A percentile compares a stretch with the other conserved stretches of the same genome.
These are phyloP conservation scores for Emmonsiellopsis sp. DNA, from an alignment of 2,329 filamentous ascomycete species.

Conservation along the genomic window DNA sequence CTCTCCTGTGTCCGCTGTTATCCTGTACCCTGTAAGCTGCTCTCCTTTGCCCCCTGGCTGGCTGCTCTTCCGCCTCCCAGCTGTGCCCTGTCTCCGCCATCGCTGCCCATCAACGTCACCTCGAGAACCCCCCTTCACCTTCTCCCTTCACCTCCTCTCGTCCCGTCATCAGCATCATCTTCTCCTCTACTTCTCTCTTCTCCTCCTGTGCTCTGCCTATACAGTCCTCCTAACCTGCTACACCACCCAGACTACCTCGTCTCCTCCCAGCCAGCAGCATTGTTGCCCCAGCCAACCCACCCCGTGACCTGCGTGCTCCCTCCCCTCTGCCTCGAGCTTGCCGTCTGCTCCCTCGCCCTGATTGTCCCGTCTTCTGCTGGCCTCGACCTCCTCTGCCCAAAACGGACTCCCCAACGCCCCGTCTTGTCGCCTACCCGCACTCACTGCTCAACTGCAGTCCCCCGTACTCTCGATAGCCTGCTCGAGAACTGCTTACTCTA, in stretches of 20 bases:
- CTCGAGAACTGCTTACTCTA: constrained; percentile 3
- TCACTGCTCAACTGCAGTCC: constrained; percentile 38
- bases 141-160: constrained; percentile 9
- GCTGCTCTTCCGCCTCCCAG: constrained; percentile 16
- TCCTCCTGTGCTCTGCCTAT: constrained; percentile 13
- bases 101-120: constrained; percentile 24
- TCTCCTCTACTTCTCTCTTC: constrained; percentile 14
- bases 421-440: constrained; percentile 31
- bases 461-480: constrained; percentile 33
- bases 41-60: constrained; percentile 11
- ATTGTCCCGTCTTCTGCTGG: constrained; percentile 15
- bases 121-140: constrained; percentile 10
- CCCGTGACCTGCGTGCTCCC: background rate
- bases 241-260: constrained; percentile 16
- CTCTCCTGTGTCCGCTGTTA: too few relatives aligned
- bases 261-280: background rate
- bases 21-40: constrained; percentile 11
- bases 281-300: background rate
- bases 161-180: constrained; percentile 12
- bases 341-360: constrained; percentile 5
- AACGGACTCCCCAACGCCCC: constrained; percentile 42
- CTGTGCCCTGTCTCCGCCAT: constrained; percentile 23
- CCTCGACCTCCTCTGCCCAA: constrained; percentile 35
- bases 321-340: constrained; percentile 21
- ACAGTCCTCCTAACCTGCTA: constrained; percentile 9